Conservation (phyloP, 352 stramenopile species). For the Pythium dissotocum region DNA sequence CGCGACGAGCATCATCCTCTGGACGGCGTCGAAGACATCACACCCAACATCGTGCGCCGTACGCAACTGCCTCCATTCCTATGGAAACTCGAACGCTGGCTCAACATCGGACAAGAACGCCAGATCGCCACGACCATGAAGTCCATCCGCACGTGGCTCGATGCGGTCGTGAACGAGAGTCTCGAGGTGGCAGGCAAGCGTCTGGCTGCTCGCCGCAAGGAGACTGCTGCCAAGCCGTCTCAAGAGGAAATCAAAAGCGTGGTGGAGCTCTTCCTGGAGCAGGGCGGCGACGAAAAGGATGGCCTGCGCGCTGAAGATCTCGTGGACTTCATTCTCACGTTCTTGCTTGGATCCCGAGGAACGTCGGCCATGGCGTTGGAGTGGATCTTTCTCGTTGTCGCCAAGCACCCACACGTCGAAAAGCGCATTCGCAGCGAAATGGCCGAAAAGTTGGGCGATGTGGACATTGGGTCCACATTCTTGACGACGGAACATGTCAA, state of each 20-base stretch:
- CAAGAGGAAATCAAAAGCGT: conserved; percentile 14
- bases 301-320: conserved; percentile 49
- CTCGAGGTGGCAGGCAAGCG: background rate
- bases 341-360: conserved; percentile 72
- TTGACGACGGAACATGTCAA: conserved; percentile 48
- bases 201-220: too few relatives aligned
- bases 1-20: conserved; percentile 41
- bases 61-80: conserved; percentile 46
- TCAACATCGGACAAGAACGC: conserved; percentile 42
- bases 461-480: background rate
- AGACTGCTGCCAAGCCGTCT: too few relatives aligned
- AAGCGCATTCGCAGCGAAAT: conserved; percentile 48
- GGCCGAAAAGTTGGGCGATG: background rate
- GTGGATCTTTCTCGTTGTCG: conserved; percentile 72
- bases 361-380: conserved; percentile 65
- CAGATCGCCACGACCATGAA: conserved; percentile 28
- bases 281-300: conserved; percentile 15
- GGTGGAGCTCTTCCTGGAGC: conserved; percentile 14
- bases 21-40: conserved; percentile 32
- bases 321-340: conserved; percentile 58
- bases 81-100: conserved; percentile 53
- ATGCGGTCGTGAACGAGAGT: conserved; percentile 29
- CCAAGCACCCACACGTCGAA: conserved; percentile 51
- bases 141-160: conserved; percentile 38
- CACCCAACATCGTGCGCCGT: conserved; percentile 33